These are phyloP conservation scores for Chlorokybus atmophyticus DNA, from an alignment of 139 green algal genomes.

Conservation along the genomic window DNA sequence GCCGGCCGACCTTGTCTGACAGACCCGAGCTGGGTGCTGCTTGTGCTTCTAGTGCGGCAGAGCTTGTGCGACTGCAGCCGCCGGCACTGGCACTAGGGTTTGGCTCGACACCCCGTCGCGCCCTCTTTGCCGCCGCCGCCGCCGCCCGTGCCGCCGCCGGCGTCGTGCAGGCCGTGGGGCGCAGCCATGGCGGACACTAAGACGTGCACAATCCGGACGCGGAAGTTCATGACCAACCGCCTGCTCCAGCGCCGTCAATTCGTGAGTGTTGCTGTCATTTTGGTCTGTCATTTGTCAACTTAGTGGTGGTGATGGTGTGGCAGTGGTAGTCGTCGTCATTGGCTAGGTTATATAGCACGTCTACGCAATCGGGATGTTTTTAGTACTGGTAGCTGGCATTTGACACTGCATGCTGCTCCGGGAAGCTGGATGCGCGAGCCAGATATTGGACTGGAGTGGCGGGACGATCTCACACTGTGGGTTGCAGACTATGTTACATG, in stretches of 20 bases:
- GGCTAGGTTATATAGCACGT: neutral
- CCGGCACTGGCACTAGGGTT: too few species aligned
- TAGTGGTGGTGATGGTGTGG: neutral
- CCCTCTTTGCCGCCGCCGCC: too few species aligned
- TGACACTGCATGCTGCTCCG: neutral
- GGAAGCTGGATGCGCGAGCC: neutral
- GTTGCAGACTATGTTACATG: too few species aligned
- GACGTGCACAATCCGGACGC: constrained; percentile 77
- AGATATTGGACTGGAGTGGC: too few species aligned
- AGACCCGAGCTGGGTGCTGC: too few species aligned
- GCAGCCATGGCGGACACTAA: constrained; percentile 72
- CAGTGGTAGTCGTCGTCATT: neutral
- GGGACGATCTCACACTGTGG: too few species aligned
- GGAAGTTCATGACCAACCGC: constrained; percentile 96
- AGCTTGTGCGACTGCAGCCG: too few species aligned
- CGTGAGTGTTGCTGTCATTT: constrained; percentile 41
- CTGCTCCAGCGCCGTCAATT: constrained; percentile 85
- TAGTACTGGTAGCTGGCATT: neutral
- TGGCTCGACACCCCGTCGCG: too few species aligned
- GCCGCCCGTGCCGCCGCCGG: too few species aligned
- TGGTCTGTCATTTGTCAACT: neutral
- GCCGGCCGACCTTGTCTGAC: too few species aligned
- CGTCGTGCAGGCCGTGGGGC: too few species aligned
- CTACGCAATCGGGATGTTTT: neutral
- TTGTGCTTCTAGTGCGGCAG: too few species aligned